phyloP scores from a whole-genome alignment of 345 rosid species.

The Heritiera littoralis region DNA sequence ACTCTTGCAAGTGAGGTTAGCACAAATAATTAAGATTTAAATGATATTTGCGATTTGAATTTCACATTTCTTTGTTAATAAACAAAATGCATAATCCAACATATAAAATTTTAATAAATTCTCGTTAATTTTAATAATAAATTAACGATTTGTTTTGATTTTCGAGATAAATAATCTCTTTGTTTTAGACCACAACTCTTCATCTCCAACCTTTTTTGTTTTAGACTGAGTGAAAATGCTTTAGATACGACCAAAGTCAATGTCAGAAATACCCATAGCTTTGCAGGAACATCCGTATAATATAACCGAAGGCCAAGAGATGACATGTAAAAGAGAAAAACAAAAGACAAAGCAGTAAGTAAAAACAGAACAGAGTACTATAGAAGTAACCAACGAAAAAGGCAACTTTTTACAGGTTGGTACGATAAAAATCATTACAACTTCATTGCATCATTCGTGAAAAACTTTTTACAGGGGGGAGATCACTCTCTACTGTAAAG shows the following conservation, averaged over 20 bases:
- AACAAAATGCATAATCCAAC: no score
- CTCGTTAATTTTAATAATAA: no score
- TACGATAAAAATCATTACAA: not conserved
- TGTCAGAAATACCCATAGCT: not conserved
- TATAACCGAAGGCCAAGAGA: not conserved
- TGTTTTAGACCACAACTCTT: no score
- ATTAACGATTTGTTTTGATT: no score
- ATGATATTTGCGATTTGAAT: no score
- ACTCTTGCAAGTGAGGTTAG: not conserved
- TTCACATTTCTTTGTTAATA: no score
- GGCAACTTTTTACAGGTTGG: not conserved
- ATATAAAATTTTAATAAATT: no score
- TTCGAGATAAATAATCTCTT: no score
- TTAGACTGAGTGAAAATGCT: no score
- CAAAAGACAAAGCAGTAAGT: not conserved
- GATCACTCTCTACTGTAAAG: not conserved
- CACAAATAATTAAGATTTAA: no score
- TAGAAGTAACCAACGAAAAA: not conserved
- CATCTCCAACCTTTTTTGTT: not conserved
- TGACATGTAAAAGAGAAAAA: no score
- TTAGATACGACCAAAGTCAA: not conserved
- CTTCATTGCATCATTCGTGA: not conserved
- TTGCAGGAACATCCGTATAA: not conserved
- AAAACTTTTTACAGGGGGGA: no score
- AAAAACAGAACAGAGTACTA: not conserved